Base-by-base conservation (phyloP, 2,329 filamentous ascomycete species). In the Fusarium sp. region DNA sequence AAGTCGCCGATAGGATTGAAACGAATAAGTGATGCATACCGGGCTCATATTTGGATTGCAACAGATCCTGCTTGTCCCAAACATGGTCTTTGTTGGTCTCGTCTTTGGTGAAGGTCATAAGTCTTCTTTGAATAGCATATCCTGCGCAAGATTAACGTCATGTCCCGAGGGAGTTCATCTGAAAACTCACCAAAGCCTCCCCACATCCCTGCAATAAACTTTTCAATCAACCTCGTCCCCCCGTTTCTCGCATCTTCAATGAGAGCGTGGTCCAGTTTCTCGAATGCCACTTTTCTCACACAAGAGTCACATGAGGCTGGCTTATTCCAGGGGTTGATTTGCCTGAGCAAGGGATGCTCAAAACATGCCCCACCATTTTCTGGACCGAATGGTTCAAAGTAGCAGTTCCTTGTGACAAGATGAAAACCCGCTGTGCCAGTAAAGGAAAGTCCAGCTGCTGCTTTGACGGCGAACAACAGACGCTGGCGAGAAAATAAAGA, bases 241-340 rank as follows among this genome's bases (percentile, higher is more conserved):
- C 72, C 72, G 2, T 58, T 46, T 8, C 20, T 40, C 5, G 68
- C 58, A 51, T 74, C 61, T 5, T 71, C 44, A 3, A 72, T 8
- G 3, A 74, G 22, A 1, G 34, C 28, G 3, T 34, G 40, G 9
- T 61, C 54, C 1, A 74, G 15, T 7, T 55, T 48, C 0, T 52
- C 34, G 6, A 71, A 68, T 2, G 67, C 44, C 1, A 72, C 56
- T 6, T 55, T 61, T 4, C 67, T 59, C 9, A 74, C 69, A 3
- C 69, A 71, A 1, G 66, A 74, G 20, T 74, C 72, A 7, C 63
- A 39, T 1, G 67, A 69, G 0, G 40, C 46, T 1, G 72, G 66
- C 10, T 74, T 74, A 8, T 74, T 63, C 58, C 66, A 68, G 1
- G 69, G 71, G 17, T 74, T 74, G 1, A 58, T 63, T 18, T 69